phyloP scores from a whole-genome alignment of 169 alveolate species.

The Theileria parva region DNA sequence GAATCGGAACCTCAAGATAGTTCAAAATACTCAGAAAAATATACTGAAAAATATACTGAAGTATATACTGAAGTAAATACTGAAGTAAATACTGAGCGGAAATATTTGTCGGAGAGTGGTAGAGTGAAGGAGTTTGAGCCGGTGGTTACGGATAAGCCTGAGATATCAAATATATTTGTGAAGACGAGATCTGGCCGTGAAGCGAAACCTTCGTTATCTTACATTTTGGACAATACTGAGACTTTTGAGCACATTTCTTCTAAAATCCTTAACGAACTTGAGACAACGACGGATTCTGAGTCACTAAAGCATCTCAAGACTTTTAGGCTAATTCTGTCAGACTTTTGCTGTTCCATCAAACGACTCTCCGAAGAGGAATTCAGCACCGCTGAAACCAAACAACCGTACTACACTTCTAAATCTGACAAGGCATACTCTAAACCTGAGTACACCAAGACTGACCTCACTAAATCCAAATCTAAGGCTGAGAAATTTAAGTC shows the following conservation, averaged over 20 bases:
- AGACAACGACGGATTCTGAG: conserved; percentile 50
- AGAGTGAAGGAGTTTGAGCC: not conserved
- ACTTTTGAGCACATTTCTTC: conserved; percentile 68
- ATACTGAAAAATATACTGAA: not conserved
- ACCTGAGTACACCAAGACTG: too few relatives aligned
- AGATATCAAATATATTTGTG: conserved; percentile 65
- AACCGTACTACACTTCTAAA: not conserved
- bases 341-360: conserved; percentile 37
- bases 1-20: not conserved
- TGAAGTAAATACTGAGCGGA: not conserved
- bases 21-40: not conserved
- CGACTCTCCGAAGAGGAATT: conserved; percentile 65
- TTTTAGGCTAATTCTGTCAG: conserved; percentile 31
- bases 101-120: not conserved
- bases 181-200: conserved; percentile 70
- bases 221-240: conserved; percentile 70
- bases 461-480: too few relatives aligned
- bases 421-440: not conserved
- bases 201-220: conserved; percentile 71
- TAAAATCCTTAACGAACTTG: conserved; percentile 64
- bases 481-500: not conserved
- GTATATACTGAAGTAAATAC: not conserved
- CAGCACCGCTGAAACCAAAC: conserved; percentile 43
- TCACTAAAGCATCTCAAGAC: conserved; percentile 60
- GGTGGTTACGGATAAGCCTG: not conserved